Evolutionary conservation across 2,329 filamentous ascomycete genomes (phyloP), one percentile per base, ranked within the genome.

Genomic region (Ophiognomonia clavigignenti-juglandacearum): DNA sequence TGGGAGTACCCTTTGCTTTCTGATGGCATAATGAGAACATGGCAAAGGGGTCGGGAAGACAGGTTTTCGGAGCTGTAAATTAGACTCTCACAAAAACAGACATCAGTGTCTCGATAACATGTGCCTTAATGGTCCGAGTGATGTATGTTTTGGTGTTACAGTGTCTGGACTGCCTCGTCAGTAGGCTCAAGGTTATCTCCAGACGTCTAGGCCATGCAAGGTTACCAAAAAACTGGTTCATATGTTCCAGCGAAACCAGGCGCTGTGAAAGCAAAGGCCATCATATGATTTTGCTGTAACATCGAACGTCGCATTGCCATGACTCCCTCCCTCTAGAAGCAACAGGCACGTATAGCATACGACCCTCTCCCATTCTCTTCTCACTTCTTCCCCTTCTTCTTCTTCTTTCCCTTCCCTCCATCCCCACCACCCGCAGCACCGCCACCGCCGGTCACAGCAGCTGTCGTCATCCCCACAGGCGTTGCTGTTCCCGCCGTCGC

Each of bases 361-460:
- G 29, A 8, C 29, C 29, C 3, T 14, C 9, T 31, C 6, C 24
- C 6, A 6, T 10, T 14, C 29, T 36, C 18, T 9, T 8, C 46
- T 74, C 69, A 86, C 73, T 81, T 79, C 73, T 51, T 83, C 85
- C 38, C 81, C 81, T 45, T 45, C 68, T 84, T 85, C 68, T 83
- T 85, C 69, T 86, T 85, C 70, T 85, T 86, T 65, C 81, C 83
- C 62, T 72, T 72, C 36, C 71, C 64, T 29, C 71, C 68, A 11
- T 70, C 71, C 36, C 68, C 65, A 45, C 63, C 66, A 45, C 62
- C 64, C 53, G 47, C 47, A 63, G 62, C n/a, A n/a, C 56, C 66
- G 57, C 45, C 6, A 45, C 8, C 8, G 43, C 35, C 2, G 45
- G n/a, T n/a, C n/a, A n/a, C 45, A 24, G 35, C 37, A 16, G 31